Evolutionary conservation across 768 basidiomycete genomes (phyloP).

Genomic region (Suillus decipiens): DNA sequence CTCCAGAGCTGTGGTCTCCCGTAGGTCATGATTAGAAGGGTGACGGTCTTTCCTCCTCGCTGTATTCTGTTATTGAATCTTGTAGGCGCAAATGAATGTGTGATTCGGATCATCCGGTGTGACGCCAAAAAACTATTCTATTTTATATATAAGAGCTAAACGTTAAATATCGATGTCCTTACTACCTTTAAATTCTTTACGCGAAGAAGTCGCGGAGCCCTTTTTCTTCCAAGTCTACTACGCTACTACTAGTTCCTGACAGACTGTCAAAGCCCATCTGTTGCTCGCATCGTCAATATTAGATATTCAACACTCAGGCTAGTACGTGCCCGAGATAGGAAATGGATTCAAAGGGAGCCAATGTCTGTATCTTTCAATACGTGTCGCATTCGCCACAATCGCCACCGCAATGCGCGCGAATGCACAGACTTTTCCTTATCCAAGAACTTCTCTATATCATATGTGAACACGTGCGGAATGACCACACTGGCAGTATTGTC

Average conservation of each 20-base stretch:
- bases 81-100: not conserved
- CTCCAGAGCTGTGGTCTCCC: not conserved
- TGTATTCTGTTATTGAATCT: not conserved
- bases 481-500: not conserved
- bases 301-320: not conserved
- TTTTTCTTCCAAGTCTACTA: not conserved
- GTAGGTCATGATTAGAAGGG: not conserved
- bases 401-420: not conserved
- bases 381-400: not conserved
- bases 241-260: not conserved
- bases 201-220: not conserved
- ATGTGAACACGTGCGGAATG: constrained; percentile 5
- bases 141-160: not conserved
- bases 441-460: constrained; percentile 10
- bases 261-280: not conserved
- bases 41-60: not conserved
- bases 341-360: not conserved
- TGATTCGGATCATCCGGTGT: not conserved
- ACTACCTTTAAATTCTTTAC: not conserved
- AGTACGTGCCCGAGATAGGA: not conserved
- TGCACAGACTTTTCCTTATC: constrained; percentile 11
- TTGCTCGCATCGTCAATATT: not conserved
- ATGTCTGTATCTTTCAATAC: not conserved
- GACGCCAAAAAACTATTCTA: too few species aligned
- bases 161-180: not conserved